Base-by-base conservation (phyloP, 2,329 filamentous ascomycete species). In the Penicillium glabrum region DNA sequence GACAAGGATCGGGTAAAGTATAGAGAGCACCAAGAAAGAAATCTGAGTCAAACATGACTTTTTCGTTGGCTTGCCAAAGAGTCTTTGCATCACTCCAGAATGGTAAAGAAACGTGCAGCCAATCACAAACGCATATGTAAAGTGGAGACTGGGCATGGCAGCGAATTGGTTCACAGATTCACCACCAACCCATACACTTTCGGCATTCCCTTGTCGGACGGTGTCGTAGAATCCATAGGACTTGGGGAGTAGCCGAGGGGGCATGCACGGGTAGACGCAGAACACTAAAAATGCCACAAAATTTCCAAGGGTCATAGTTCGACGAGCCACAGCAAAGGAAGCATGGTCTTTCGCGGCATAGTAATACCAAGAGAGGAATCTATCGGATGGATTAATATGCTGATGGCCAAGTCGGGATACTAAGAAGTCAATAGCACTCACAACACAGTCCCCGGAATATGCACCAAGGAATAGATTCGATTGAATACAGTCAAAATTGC, bases 181-280 rank as follows among this genome's bases (percentile, higher is more conserved):
- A 23, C 82, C 83, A 24, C 77, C 80, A 68, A 83, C 79, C 79
- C 79, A 83, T 44, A 82, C 76, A 31, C 79, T 82, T 61, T 80
- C 76, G n/a, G 80, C 80, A 51, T 82, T 76, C 50, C 77, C 78
- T 60, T 77, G 78, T 60, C 85, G 84, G 13, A 87, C 85, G 1
- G 82, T 86, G 61, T 87, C 85, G 56, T 85, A 78, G 63, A 87
- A 87, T 4, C 82, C 83, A 56, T 79, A 87, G 60, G 82, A 79
- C 54, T 83, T 80, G 61, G 84, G 84, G 53, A 87, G 77, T 51
- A 87, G 76, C 11, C 85, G 79, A 52, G 84, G 85, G 1, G 85
- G 85, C 83, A 87, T 87, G 67, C 83, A 86, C 10, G 85, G 85
- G 76, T 82, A 87, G 24, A 83, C 71, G n/a, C 83, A 84, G 67